A percentile compares a stretch with the other conserved stretches of the same genome.
Conservation (phyloP, 257 asterid species). For the Echium plantagineum region DNA sequence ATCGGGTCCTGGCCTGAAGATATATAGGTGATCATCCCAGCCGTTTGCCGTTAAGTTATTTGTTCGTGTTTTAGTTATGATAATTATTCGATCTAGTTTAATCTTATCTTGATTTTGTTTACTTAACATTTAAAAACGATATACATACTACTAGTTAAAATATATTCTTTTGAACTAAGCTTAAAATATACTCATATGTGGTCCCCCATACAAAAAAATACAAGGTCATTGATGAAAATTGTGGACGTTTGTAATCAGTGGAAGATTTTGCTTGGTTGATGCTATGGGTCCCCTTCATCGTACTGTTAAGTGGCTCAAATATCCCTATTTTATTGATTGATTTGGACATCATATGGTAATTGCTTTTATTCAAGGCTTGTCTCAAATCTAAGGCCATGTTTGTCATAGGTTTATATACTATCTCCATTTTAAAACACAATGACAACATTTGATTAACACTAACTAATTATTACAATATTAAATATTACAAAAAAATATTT, state of each 20-base stretch:
- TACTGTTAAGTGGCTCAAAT: constrained; percentile 9
- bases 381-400: background rate
- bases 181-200: constrained; percentile 15
- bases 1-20: too few species aligned
- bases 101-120: constrained; percentile 9
- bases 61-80: too few species aligned
- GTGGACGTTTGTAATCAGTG: constrained; percentile 30
- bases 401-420: too few species aligned
- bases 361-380: background rate
- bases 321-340: constrained; percentile 10
- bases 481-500: too few species aligned
- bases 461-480: too few species aligned
- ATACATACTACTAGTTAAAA: too few species aligned
- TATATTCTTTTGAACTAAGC: constrained; percentile 19
- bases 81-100: constrained; percentile 18
- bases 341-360: constrained; percentile 6
- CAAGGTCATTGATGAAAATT: constrained; percentile 32
- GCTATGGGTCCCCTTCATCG: constrained; percentile 22
- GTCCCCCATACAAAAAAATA: constrained; percentile 25
- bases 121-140: too few species aligned
- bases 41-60: too few species aligned
- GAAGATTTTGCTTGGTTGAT: constrained; percentile 31
- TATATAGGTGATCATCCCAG: too few species aligned
- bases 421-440: too few species aligned
- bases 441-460: too few species aligned